Evolutionary conservation across 257 asterid genomes (phyloP), one percentile per base, ranked within the genome.

Genomic region (Solanum neorickii): DNA sequence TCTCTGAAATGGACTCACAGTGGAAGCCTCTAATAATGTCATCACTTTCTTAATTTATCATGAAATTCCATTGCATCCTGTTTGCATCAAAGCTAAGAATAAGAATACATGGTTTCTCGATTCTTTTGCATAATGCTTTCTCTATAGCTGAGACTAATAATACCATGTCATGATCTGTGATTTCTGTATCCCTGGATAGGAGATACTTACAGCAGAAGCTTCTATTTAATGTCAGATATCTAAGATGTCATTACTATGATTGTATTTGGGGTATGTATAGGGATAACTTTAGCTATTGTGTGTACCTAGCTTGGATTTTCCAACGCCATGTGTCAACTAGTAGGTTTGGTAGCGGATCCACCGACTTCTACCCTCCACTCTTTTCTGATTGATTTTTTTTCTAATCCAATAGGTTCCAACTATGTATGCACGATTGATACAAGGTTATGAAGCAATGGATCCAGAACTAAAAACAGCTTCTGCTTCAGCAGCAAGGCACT

Each of bases 361-460:
- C 85, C 39, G 5, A 0, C 18, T 25, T 56, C 12, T 76, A 20
- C 20, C 59, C 23, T 9, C 85, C 39, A 18, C 46, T 29, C 85
- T 11, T 80, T 80, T 3, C 44, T 47, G 68, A 80, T 80, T 80
- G 29, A 29, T 49, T 42, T 49, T 3, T 29, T 86, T 86, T 21
- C 83, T 25, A 44, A 52, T 87, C 62, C 33, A 83, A 62, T 85
- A 97, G 99, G 99, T 97, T 83, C 99, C 99, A 70, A 97, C 99
- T 87, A 94, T 97, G 92, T 97, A 97, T 90, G 95, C 99, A 20
- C 97, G 99, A 87, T 88, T 97, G 86, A 93, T 97, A 86, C 99
- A 97, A 94, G 99, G 99, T 65, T 97, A 94, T 39, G 98, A 95
- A 93, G 92, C 95, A 60, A 95, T 97, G 99, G 96, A 95, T 83